Evolutionary conservation across 2,329 filamentous ascomycete species (phyloP), one percentile per base, ranked within the genome.

Genomic region (Colletotrichum sp.): DNA sequence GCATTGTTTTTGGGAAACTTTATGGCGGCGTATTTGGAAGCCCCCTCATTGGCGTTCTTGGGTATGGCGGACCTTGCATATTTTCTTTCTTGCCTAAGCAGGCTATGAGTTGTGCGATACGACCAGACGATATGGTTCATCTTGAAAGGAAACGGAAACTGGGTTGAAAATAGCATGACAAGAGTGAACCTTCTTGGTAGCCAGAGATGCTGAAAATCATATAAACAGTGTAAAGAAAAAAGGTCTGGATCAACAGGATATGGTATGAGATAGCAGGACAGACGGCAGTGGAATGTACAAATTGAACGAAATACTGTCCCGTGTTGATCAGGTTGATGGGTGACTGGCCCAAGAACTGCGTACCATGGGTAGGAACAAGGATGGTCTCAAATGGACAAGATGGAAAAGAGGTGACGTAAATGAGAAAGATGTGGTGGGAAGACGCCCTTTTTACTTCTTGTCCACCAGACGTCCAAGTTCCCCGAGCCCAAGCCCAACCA

Each of bases 11-110:
- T 52, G 38, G 38, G 66, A 55, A n/a, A 66, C 67, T 74, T 13
- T 63, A 57, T 24, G 66, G 71, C 67, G 72, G 75, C 72, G 72
- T 32, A 28, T 61, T 74, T 26, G 60, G 61, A 64, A 65, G 34
- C 55, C 32, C 32, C 38, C 32, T 64, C 18, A 58, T 12, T 38
- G 74, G 71, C 58, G 65, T 73, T 76, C 21, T 65, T 72, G 26
- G 63, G 43, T 66, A 32, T 16, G 63, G 57, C 21, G 64, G 74
- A 52, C 64, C 16, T 65, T 34, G 63, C 64, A 73, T 65, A 26
- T 73, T 28, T 55, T 69, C 52, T 58, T 66, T 76, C 28, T 52
- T 34, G 65, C 71, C 58, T 65, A 6, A 52, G 48, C 26, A 32
- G 74, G 57, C 34, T 57, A 60, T 38, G 60, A 69, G 64, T 65